Base-by-base conservation (phyloP, 768 basidiomycete species). In the Boletus pseudopeckii region DNA sequence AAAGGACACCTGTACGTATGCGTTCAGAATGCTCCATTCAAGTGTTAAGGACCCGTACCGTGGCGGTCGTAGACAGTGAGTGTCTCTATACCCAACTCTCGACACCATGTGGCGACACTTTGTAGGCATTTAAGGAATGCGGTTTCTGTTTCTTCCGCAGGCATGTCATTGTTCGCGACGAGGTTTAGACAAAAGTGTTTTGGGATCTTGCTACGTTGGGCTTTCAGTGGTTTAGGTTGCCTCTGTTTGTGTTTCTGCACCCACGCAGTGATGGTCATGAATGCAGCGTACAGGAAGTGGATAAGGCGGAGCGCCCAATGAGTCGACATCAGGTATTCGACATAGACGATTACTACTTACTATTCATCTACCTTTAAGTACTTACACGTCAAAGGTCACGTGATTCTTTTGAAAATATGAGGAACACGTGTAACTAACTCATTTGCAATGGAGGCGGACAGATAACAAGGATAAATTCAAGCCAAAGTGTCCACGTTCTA, bases 41-140 rank as follows among this genome's bases (percentile, higher is more conserved):
- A n/a, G 11, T 36, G 45, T 32, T n/a, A 50, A 41, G 47, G 15
- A 33, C 18, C 66, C 81, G 52, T 63, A 90, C 90, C 90, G 51
- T 80, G 72, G 52, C 79, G 76, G 64, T 92, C 90, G 57, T 90
- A 92, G 4, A 88, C 75, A 10, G 84, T 88, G 44, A 92, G 72
- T 47, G 78, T 77, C 56, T 73, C 70, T 45, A 92, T 81, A 14
- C 88, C 87, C 32, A 74, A 71, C n/a, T 59, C 66, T 50, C 75
- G 77, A 71, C 86, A 90, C 85, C 86, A 92, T 10, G 67, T 67
- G 9, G 79, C 78, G 13, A 77, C 77, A 43, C 74, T 74, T 46
- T 79, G 68, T 10, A 86, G 74, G 58, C 79, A 83, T 58, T 82
- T 75, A 17, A 83, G 67, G 47, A 89, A 67, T 36, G 68, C 71